Percentiles rank a stretch among this genome's conserved stretches.
These are phyloP conservation scores for Xylaria sp. DNA, from an alignment of 2,329 filamentous ascomycete species.

Conservation along the genomic window DNA sequence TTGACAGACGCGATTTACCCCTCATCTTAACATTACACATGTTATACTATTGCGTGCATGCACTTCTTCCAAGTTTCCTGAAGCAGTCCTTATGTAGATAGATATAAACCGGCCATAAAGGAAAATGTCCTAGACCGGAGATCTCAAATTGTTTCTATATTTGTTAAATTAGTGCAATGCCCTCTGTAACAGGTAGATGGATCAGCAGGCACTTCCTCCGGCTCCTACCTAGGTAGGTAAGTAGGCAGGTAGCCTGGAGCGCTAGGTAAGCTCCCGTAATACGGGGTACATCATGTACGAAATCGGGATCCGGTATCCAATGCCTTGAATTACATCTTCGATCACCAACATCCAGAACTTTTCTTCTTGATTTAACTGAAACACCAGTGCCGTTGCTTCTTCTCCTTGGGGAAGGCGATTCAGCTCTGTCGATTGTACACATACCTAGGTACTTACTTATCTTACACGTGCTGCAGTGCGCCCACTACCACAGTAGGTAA, in stretches of 20 bases:
- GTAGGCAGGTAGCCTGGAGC: too few species aligned
- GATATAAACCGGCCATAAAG: slow-evolving; percentile 1
- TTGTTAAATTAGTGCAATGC: slow-evolving; percentile 4
- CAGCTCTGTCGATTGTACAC: neutral
- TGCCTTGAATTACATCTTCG: neutral
- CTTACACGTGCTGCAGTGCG: neutral
- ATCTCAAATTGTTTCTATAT: slow-evolving; percentile 19
- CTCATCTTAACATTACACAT: slow-evolving; percentile 26
- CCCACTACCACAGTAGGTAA: too few species aligned
- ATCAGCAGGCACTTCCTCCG: too few species aligned
- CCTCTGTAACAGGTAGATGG: neutral
- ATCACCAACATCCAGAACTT: neutral
- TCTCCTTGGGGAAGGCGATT: neutral
- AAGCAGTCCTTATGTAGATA: neutral
- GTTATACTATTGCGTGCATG: neutral
- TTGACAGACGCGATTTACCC: slow-evolving; percentile 32
- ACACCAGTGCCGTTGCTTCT: neutral
- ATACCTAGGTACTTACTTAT: neutral
- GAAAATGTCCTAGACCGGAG: slow-evolving; percentile 17
- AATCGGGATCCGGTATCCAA: neutral
- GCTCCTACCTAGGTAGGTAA: too few species aligned
- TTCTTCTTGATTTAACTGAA: neutral
- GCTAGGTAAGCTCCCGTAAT: neutral
- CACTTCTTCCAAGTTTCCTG: neutral
- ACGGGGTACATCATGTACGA: neutral